Conservation (phyloP, 2,329 filamentous ascomycete genomes). For the Leptographium wingfieldii region DNA sequence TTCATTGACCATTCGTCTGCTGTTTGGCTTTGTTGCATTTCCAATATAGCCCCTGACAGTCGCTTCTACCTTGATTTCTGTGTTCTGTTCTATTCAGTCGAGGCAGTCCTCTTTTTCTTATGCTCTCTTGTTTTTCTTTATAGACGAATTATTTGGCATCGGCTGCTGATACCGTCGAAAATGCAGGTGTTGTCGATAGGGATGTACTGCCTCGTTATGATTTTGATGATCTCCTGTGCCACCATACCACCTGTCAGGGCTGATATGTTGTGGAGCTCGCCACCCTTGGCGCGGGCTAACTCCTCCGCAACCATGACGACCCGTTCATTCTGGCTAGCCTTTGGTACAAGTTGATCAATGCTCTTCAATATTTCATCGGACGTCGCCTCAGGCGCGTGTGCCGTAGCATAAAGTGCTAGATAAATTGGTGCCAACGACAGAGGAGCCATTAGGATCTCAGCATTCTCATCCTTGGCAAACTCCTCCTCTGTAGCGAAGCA, state of each 20-base stretch:
- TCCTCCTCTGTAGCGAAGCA: conserved; percentile 33
- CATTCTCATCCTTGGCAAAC: conserved; percentile 39
- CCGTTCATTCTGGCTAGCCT: conserved; percentile 33
- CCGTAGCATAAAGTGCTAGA: conserved; percentile 47
- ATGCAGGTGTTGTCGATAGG: conserved; percentile 60
- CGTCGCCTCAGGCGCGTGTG: conserved; percentile 29
- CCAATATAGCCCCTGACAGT: not conserved
- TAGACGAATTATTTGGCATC: conserved; percentile 44
- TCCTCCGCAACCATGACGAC: conserved; percentile 47
- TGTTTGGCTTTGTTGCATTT: too few relatives aligned
- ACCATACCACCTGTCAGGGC: conserved; percentile 81
- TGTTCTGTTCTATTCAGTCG: conserved; percentile 4
- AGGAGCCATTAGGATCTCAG: conserved; percentile 33
- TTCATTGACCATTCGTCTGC: too few relatives aligned
- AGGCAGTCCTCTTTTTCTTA: too few relatives aligned
- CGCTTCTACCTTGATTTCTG: not conserved
- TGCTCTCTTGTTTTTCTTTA: conserved; percentile 16
- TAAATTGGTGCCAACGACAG: conserved; percentile 57
- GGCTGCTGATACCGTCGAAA: conserved; percentile 55
- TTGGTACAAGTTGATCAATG: conserved; percentile 30
- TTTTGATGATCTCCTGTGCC: conserved; percentile 94
- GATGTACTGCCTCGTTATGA: conserved; percentile 61
- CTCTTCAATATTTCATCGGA: conserved; percentile 40
- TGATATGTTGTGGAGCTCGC: conserved; percentile 86
- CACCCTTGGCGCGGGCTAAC: conserved; percentile 63